Conservation (phyloP, 352 stramenopile species). For the Thalassiosira mediterranea region DNA sequence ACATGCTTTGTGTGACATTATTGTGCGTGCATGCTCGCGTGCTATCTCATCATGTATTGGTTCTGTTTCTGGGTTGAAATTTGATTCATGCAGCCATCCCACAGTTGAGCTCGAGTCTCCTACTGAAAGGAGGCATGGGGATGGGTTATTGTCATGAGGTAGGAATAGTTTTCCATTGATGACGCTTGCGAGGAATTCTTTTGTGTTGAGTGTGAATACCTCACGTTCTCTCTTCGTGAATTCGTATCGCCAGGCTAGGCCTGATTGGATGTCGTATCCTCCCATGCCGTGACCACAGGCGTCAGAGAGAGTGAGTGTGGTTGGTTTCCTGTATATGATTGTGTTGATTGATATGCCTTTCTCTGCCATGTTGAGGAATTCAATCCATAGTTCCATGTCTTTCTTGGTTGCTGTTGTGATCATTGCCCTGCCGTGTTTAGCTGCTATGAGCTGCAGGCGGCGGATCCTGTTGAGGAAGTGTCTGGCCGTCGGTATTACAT, state of each 20-base stretch:
- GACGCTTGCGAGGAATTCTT: conserved; percentile 25
- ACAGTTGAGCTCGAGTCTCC: background rate
- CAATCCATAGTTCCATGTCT: conserved; percentile 10
- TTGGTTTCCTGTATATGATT: conserved; percentile 22
- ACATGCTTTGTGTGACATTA: conserved; percentile 4
- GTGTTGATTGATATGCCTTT: conserved; percentile 42
- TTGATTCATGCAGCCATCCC: conserved; percentile 32
- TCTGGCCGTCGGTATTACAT: background rate
- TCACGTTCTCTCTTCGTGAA: conserved; percentile 23
- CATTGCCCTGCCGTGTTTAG: conserved; percentile 1
- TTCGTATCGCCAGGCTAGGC: conserved; percentile 24
- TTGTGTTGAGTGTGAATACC: conserved; percentile 19
- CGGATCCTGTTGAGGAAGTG: conserved; percentile 17
- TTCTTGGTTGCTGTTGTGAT: background rate
- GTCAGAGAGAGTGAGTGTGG: background rate
- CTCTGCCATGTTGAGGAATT: conserved; percentile 19
- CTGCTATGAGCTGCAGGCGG: background rate
- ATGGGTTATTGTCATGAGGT: background rate
- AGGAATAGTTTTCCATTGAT: background rate
- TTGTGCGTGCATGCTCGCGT: background rate
- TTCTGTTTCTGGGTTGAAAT: conserved; percentile 6
- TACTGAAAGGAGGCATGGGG: conserved; percentile 17
- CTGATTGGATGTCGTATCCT: conserved; percentile 9
- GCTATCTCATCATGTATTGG: conserved; percentile 5
- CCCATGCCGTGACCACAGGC: conserved; percentile 22